Conservation (phyloP, 352 stramenopile genomes). For the Globisporangium paddicum region DNA sequence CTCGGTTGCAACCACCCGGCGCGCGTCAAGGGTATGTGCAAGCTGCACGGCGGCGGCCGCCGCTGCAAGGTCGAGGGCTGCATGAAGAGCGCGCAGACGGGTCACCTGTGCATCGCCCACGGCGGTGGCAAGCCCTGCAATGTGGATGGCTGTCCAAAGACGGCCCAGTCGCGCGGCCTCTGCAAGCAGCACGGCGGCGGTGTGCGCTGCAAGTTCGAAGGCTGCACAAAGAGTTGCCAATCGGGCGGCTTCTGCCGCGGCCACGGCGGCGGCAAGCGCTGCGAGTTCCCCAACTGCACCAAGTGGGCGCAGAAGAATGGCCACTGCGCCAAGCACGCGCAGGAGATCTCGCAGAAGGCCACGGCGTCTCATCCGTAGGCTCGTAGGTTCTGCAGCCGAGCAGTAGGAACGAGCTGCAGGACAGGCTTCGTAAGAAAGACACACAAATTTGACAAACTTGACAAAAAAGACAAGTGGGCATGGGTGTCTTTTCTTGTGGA, state of each 20-base stretch:
- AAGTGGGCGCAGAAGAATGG: conserved; percentile 89
- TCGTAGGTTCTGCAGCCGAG: neutral
- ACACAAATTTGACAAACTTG: neutral
- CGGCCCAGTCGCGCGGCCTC: conserved; percentile 73
- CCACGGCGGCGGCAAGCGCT: conserved; percentile 81
- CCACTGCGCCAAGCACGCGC: conserved; percentile 82
- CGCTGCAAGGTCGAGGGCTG: conserved; percentile 85
- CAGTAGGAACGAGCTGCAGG: neutral
- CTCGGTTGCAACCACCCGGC: conserved; percentile 76
- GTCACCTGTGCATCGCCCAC: conserved; percentile 81
- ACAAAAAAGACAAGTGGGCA: neutral
- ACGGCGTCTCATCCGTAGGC: conserved; percentile 27
- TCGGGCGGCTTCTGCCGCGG: conserved; percentile 81
- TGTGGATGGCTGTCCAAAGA: conserved; percentile 82
- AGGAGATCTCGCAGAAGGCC: conserved; percentile 65
- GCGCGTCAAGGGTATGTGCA: conserved; percentile 84
- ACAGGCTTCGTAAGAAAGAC: neutral
- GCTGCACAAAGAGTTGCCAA: conserved; percentile 85
- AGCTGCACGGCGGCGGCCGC: conserved; percentile 71
- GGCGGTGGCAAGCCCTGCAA: conserved; percentile 82
- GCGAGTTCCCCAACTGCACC: conserved; percentile 77
- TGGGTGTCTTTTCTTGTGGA: too few species aligned
- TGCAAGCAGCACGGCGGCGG: conserved; percentile 85
- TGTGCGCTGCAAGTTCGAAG: conserved; percentile 83
- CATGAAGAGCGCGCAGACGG: conserved; percentile 85